Base-by-base conservation (phyloP, 768 basidiomycete species). In the Hebeloma cylindrosporum region DNA sequence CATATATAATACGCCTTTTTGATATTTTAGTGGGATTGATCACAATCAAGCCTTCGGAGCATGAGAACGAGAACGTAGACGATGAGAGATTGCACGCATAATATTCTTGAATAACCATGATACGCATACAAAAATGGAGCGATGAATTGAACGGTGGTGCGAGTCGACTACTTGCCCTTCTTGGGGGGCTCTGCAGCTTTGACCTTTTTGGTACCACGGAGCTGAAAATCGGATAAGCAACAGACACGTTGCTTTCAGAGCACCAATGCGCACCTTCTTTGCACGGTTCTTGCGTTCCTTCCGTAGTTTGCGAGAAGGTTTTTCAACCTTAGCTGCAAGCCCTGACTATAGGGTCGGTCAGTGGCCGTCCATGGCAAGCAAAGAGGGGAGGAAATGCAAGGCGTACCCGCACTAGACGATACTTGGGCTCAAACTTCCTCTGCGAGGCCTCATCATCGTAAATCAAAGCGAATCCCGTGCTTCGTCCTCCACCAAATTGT, bases 231-330 rank as follows among this genome's bases (percentile, higher is more conserved):
- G 45, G 22, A 30, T 60, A 25, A 57, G 48, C 53, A 30, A 10
- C 4, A 39, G 21, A 40, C 16, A 42, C 29, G 18, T 18, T 21
- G n/a, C n/a, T n/a, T n/a, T n/a, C n/a, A 9, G 29, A 48, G 28
- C 18, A 40, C 18, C 16, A n/a, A n/a, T 20, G 28, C 48, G 14
- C 20, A 92, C 94, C 85, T 97, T 98, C 88, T 99, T 99, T 52
- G 88, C 82, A 66, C 95, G 85, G 75, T 99, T 99, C 83, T 99
- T 99, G 62, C 96, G 84, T 78, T 98, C 95, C 78, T 98, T 97
- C 71, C 96, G 87, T 71, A 98, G 83, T 70, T 98, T 98, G 63
- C 96, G 88, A 54, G 92, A 93, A 42, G 95, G 75, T 70, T 86
- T 92, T 31, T 92, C 89, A 52, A 86, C 83, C 75, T 97, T 96